phyloP scores from a whole-genome alignment of 2,329 filamentous ascomycete genomes.

The Parascedosporium putredinis region DNA sequence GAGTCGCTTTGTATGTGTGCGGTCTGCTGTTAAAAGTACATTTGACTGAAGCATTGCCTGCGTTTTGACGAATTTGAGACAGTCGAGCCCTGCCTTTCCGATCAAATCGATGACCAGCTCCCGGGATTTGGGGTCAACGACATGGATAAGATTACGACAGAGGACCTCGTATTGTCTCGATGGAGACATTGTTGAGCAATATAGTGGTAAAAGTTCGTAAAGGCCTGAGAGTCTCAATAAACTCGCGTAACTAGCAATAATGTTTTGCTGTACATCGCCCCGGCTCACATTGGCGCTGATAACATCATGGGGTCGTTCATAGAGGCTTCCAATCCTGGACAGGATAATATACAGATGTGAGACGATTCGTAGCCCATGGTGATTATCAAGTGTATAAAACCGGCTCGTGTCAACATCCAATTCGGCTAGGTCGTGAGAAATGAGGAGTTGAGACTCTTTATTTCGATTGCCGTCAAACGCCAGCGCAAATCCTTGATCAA shows the following conservation, averaged over 20 bases:
- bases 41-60: constrained; percentile 47
- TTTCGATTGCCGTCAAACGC: constrained; percentile 23
- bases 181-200: constrained; percentile 66
- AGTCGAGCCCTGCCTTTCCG: constrained; percentile 61
- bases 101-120: constrained; percentile 63
- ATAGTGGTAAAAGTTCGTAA: constrained; percentile 73
- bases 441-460: constrained; percentile 20
- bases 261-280: constrained; percentile 54
- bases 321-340: constrained; percentile 54
- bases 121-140: constrained; percentile 56
- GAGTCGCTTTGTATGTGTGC: not conserved
- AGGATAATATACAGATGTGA: constrained; percentile 57
- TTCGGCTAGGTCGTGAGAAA: constrained; percentile 18
- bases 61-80: constrained; percentile 60
- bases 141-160: constrained; percentile 64
- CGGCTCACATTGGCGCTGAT: not conserved
- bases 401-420: constrained; percentile 29
- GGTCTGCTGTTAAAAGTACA: constrained; percentile 28
- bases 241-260: constrained; percentile 73
- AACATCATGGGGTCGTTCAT: not conserved
- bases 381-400: constrained; percentile 45
- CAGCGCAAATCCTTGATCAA: constrained; percentile 46
- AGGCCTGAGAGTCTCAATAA: constrained; percentile 63
- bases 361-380: constrained; percentile 56
- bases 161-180: constrained; percentile 60